Evolutionary conservation across 805 yeast genomes (phyloP), one percentile per base, ranked within the genome.

Genomic region (Ogataea ramenticola): DNA sequence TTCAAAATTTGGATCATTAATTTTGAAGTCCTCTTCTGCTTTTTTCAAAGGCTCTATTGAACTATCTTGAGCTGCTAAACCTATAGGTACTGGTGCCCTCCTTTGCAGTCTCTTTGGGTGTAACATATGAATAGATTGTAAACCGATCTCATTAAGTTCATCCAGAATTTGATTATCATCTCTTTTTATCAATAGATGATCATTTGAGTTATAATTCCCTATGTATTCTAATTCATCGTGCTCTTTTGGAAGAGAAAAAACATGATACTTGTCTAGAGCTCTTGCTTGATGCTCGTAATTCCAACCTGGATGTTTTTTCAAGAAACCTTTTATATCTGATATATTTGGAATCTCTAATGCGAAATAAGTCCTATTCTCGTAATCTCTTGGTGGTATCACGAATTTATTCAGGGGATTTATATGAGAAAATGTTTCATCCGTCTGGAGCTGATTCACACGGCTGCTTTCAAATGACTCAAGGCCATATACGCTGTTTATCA

Each of bases 1-100:
- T 11, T 64, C 60, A 57, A 93, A 91, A n/a, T 74, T 64, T 0
- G 99, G 99, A 65, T 93, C 99, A 17, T 72, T 60, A 43, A 93
- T 91, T 10, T 64, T 66, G 43, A 89, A 75, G 44, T 71, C 62
- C 19, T 72, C 67, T 45, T 68, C 67, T 0, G 77, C 82, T 9
- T 72, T 67, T 38, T 63, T 62, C 9, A 78, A 57, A 0, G 70
- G 70, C 39, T 60, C 52, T 59, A 73, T 64, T 11, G 82, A 71
- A 1, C 85, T 78, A 55, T 80, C 89, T 3, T 21, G n/a, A 14
- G 17, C 21, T 7, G 29, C 38, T 10, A 30, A 2, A 1, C 42
- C 44, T 4, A 41, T 16, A 17, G 75, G 74, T 8, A 82, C 71
- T 0, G 91, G 87, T 15, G 73, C 58, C 55, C 95, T 68, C 54